A percentile compares a stretch with the other conserved stretches of the same genome.
These are phyloP conservation scores for Candida gigantensis DNA, from an alignment of 1,139 yeast species.

Conservation along the genomic window DNA sequence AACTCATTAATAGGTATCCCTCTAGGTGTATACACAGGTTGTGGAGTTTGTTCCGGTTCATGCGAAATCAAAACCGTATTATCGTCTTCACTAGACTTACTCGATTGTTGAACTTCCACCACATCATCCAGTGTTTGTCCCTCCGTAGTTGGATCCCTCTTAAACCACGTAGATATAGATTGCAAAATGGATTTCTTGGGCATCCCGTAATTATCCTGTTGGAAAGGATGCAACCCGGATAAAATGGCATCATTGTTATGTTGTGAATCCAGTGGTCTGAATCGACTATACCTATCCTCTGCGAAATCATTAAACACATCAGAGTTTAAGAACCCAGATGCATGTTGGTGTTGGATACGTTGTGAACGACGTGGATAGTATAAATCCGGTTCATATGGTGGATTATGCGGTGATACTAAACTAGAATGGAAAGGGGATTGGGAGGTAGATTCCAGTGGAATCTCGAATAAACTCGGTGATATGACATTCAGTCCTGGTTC, in stretches of 20 bases:
- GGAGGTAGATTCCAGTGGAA: conserved; percentile 5
- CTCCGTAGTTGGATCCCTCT: conserved; percentile 1
- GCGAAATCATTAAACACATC: conserved; percentile 41
- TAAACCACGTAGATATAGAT: conserved; percentile 15
- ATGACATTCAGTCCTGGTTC: conserved; percentile 1
- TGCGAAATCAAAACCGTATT: conserved; percentile 8
- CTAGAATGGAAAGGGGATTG: conserved; percentile 8
- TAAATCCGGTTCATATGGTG: conserved; percentile 11
- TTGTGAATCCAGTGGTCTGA: conserved; percentile 53
- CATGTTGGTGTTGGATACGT: conserved; percentile 3
- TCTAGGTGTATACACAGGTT: conserved; percentile 24
- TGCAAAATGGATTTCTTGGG: conserved; percentile 10
- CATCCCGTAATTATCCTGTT: conserved; percentile 18
- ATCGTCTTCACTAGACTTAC: conserved; percentile 1
- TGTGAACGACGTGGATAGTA: conserved; percentile 5
- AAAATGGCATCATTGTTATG: conserved; percentile 35
- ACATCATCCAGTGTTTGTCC: background rate
- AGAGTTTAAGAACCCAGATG: conserved; percentile 17
- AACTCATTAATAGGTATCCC: conserved; percentile 27
- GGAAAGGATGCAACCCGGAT: conserved; percentile 45
- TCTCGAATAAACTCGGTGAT: conserved; percentile 9
- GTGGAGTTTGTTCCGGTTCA: conserved; percentile 10
- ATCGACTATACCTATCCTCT: conserved; percentile 54
- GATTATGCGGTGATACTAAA: conserved; percentile 11
- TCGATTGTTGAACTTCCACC: background rate